Evolutionary conservation across 1,284 basidiomycete species (phyloP).

Genomic region (Pyrrhoderma noxium): DNA sequence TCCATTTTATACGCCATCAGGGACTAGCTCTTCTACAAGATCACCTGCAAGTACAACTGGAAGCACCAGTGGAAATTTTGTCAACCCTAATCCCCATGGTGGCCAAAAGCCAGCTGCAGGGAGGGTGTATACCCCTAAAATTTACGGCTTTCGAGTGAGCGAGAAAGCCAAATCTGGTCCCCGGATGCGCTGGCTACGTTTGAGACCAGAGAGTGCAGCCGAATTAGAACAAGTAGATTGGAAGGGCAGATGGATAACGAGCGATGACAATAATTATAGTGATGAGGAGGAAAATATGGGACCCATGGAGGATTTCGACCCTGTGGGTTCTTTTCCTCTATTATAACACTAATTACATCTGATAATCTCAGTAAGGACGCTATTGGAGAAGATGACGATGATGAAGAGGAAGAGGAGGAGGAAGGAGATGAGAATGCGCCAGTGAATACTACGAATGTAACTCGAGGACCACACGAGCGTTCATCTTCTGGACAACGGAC

Average conservation of each 20-base stretch:
- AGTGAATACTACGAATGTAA: background rate
- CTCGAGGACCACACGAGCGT: background rate
- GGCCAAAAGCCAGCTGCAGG: conserved; percentile 81
- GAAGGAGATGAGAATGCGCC: conserved; percentile 25
- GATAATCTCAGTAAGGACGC: conserved; percentile 34
- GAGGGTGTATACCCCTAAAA: conserved; percentile 85
- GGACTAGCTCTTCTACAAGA: conserved; percentile 40
- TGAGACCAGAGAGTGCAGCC: conserved; percentile 72
- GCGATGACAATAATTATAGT: conserved; percentile 56
- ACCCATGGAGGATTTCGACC: conserved; percentile 78
- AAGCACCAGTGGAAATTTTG: conserved; percentile 45
- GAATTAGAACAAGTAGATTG: conserved; percentile 85
- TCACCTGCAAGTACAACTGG: conserved; percentile 40
- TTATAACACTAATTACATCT: background rate
- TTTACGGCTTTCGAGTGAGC: conserved; percentile 88
- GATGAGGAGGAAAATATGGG: conserved; percentile 65
- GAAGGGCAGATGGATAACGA: conserved; percentile 80
- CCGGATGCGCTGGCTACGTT: conserved; percentile 92
- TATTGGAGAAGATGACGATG: conserved; percentile 57
- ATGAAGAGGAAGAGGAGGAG: conserved; percentile 51
- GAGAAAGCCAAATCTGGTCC: conserved; percentile 86
- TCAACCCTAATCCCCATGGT: conserved; percentile 79
- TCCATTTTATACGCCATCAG: conserved; percentile 66
- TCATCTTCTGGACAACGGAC: conserved; percentile 6
- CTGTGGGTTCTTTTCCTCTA: conserved; percentile 38